phyloP scores from a whole-genome alignment of 169 alveolate species.

The Sarcocystis neurona region DNA sequence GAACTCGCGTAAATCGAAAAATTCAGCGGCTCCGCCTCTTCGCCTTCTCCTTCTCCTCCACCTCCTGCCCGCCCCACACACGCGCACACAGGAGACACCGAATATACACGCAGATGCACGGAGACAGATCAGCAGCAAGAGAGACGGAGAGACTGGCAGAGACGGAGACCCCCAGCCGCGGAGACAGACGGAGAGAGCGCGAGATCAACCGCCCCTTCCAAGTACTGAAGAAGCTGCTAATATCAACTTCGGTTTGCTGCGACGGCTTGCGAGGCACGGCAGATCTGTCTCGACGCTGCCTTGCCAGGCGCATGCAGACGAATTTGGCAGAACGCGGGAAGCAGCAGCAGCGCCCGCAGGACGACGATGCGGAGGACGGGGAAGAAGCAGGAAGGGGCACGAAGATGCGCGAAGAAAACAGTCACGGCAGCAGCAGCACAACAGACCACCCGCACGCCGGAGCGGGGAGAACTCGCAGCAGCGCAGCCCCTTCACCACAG shows the following conservation, averaged over 20 bases:
- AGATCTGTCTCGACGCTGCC: not conserved
- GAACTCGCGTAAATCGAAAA: conserved; percentile 52
- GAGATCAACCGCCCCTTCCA: not conserved
- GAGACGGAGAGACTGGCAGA: not conserved
- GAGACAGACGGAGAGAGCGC: not conserved
- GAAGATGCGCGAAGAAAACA: no score
- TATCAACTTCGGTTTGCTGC: not conserved
- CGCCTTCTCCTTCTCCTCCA: not conserved
- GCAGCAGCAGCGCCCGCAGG: no score
- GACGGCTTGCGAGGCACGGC: not conserved
- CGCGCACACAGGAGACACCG: not conserved
- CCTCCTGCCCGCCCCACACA: not conserved
- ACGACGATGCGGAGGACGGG: no score
- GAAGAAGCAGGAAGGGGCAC: no score
- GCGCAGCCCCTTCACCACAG: no score
- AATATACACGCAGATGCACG: not conserved
- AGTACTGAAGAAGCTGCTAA: not conserved
- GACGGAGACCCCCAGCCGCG: no score
- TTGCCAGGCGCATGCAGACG: not conserved
- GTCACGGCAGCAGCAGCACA: no score
- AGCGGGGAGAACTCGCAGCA: no score
- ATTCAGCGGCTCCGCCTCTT: conserved; percentile 45
- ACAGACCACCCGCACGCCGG: no score
- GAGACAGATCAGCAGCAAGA: not conserved
- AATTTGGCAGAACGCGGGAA: no score